phyloP scores from a whole-genome alignment of 306 rosid genomes.

The Cicer judaicum region DNA sequence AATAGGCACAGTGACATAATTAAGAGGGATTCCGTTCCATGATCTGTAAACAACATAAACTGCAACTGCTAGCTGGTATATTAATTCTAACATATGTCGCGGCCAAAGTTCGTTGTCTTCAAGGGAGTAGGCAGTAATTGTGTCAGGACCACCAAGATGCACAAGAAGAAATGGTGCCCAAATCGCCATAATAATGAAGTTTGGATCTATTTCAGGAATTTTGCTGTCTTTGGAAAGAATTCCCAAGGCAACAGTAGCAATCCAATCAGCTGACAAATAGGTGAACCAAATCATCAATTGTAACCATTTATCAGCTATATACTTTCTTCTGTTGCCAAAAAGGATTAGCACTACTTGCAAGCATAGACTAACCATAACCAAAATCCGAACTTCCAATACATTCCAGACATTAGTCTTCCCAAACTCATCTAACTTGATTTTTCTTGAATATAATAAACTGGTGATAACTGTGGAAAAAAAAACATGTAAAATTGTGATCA shows the following conservation, averaged over 20 bases:
- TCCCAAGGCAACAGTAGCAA: slow-evolving; percentile 39
- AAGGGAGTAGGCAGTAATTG: slow-evolving; percentile 47
- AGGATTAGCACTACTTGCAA: slow-evolving; percentile 41
- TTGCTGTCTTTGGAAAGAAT: slow-evolving; percentile 39
- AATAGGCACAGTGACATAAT: slow-evolving; percentile 37
- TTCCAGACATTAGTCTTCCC: slow-evolving; percentile 33
- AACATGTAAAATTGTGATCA: background rate
- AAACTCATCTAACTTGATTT: too few species aligned
- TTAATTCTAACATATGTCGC: slow-evolving; percentile 38
- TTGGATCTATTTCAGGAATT: background rate
- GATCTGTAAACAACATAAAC: slow-evolving; percentile 24
- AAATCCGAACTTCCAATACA: slow-evolving; percentile 39
- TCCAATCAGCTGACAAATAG: slow-evolving; percentile 52
- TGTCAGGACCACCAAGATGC: slow-evolving; percentile 59
- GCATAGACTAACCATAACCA: slow-evolving; percentile 43
- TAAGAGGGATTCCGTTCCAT: background rate
- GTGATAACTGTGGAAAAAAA: background rate
- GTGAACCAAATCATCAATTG: slow-evolving; percentile 32
- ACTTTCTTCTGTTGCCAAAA: slow-evolving; percentile 47
- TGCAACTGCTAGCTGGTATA: slow-evolving; percentile 37
- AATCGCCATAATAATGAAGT: slow-evolving; percentile 21
- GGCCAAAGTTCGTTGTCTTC: slow-evolving; percentile 54
- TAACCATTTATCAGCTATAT: background rate
- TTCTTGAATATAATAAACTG: slow-evolving; percentile 6
- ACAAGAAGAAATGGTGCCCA: slow-evolving; percentile 59